phyloP scores from a whole-genome alignment of 176 grass and related monocot genomes.

The Rhynchospora pubera region DNA sequence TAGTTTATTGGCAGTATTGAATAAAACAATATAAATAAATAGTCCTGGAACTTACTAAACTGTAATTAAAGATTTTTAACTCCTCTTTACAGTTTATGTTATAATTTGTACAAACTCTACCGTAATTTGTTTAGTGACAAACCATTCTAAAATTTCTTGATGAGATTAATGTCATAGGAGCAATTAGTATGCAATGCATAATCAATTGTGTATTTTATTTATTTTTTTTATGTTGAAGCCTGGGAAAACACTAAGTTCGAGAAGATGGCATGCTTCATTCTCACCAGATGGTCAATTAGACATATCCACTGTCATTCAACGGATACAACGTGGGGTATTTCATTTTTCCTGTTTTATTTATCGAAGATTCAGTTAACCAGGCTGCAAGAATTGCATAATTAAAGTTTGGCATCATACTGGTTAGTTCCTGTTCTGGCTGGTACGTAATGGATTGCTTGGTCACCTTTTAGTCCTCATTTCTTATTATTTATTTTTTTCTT shows the following conservation, averaged over 20 bases:
- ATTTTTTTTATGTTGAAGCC: constrained; percentile 36
- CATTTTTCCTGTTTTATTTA: not conserved
- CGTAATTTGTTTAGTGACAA: not conserved
- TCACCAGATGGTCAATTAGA: constrained; percentile 71
- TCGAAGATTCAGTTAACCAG: not conserved
- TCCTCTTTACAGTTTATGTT: not conserved
- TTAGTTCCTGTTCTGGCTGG: not conserved
- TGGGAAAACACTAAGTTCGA: constrained; percentile 73
- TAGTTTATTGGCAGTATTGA: not conserved
- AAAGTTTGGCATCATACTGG: not conserved
- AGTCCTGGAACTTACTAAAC: not conserved
- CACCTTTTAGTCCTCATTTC: not conserved
- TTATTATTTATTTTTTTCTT: not conserved
- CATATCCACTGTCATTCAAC: constrained; percentile 54
- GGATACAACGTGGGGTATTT: constrained; percentile 76
- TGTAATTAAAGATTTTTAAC: not conserved
- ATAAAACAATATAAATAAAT: not conserved
- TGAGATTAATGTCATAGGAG: not conserved
- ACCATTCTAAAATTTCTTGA: not conserved
- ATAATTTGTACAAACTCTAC: not conserved
- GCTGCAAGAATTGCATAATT: not conserved
- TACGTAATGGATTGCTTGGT: not conserved
- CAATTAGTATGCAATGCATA: not conserved
- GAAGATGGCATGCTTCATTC: constrained; percentile 75
- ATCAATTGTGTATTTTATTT: not conserved